Percentiles rank a stretch among this genome's conserved stretches.
phyloP scores from a whole-genome alignment of 441 rosid genomes.

The Pelargonium fulgidum region DNA sequence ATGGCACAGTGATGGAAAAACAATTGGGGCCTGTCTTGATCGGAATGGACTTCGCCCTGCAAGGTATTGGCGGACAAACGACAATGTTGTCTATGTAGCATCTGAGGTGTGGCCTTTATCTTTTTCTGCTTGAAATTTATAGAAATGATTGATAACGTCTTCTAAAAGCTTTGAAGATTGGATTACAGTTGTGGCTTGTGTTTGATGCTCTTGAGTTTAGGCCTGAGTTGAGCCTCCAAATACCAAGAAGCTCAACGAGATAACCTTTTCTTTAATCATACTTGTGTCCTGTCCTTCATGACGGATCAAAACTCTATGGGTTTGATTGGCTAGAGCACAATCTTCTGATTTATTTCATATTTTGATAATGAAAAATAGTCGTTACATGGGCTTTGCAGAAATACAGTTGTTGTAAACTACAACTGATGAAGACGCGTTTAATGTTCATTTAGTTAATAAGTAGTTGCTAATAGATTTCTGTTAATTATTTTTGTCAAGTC shows the following conservation, averaged over 20 bases:
- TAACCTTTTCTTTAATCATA: not conserved
- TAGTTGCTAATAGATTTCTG: not conserved
- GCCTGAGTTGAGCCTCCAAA: not conserved
- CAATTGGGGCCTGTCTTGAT: constrained; percentile 98
- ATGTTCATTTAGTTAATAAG: not conserved
- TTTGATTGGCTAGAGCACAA: not conserved
- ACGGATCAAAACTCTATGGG: not conserved
- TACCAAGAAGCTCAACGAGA: constrained; percentile 4
- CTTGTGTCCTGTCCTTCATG: not conserved
- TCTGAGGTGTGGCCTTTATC: constrained; percentile 70
- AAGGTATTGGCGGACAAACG: constrained; percentile 90
- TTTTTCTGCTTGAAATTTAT: constrained; percentile 22
- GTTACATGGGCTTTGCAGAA: not conserved
- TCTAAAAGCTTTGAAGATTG: constrained; percentile 1
- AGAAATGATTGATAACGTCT: constrained; percentile 9
- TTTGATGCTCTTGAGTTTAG: constrained; percentile 1
- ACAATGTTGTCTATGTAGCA: constrained; percentile 95
- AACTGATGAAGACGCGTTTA: not conserved
- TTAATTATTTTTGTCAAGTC: not conserved
- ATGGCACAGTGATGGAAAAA: constrained; percentile 93
- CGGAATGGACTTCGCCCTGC: constrained; percentile 99
- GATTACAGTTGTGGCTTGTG: not conserved
- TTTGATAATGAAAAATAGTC: constrained; percentile 1
- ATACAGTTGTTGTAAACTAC: not conserved
- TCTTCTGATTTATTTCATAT: not conserved